Evolutionary conservation across 2,329 filamentous ascomycete species (phyloP), one percentile per base, ranked within the genome.

Genomic region (Verticillium tricorpus): DNA sequence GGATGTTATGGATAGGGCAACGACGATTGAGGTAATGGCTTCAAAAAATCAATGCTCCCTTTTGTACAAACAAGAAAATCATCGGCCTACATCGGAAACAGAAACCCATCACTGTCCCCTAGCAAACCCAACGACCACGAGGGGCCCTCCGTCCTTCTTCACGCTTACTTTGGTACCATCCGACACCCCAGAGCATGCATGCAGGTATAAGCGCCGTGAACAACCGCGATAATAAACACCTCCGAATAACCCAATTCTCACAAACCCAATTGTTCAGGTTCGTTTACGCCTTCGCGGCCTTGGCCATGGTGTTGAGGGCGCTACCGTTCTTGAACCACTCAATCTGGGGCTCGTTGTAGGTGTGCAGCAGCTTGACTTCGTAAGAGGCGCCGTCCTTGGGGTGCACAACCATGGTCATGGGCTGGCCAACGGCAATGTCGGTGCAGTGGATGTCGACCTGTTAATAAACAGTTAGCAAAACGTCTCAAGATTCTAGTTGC

Each of bases 261-360:
- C n/a, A 3, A 15, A n/a, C 34, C 56, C 56, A 56, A 15, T 34
- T 5, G 25, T 63, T 69, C 74, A 74, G 69, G 19, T 12, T 3
- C 11, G 11, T 52, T 25, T 52, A 52, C 12, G 76, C 70, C 67
- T 70, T 71, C 57, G 72, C 56, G 54, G 69, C 63, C 88, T 95
- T 96, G 69, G 94, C 93, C 94, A 99, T 99, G 71, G 93, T 97
- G 88, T 99, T 99, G 69, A 99, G 85, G 61, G 95, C 95, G 73
- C 89, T 93, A 69, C 95, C 95, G 78, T 98, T 96, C 86, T 93
- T 93, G 87, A 99, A 99, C 95, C 95, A 99, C 82, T 97, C 90
- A 66, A 99, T 90, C 84, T 99, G 95, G 70, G 91, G 88, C 77
- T 92, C 92, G 85, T 99, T 99, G 89, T 97, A 99, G 68, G 95